A percentile compares a stretch with the other conserved stretches of the same genome.
Conservation (phyloP, 2,329 filamentous ascomycete genomes). For the Dactylella cylindrospora region DNA sequence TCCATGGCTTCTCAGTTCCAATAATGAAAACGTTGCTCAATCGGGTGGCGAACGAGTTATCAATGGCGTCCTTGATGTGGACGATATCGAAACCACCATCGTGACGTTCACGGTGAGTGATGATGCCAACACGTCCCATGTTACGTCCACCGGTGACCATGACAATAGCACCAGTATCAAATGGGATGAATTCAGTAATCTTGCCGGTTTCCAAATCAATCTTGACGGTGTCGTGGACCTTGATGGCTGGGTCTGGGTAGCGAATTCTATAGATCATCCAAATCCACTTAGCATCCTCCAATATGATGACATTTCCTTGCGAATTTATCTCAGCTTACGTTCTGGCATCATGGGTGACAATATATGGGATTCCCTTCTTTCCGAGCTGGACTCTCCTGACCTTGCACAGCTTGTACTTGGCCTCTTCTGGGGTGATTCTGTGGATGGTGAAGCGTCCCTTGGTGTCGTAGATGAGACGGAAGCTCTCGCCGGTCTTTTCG, state of each 20-base stretch:
- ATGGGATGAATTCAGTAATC: conserved; percentile 96
- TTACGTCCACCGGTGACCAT: conserved; percentile 99
- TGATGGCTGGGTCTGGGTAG: conserved; percentile 97
- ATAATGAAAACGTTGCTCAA: conserved; percentile 99
- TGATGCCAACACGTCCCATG: conserved; percentile 99
- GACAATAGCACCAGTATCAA: conserved; percentile 96
- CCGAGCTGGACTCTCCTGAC: conserved; percentile 99
- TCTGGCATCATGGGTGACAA: conserved; percentile 99
- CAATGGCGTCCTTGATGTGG: conserved; percentile 99
- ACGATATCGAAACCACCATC: conserved; percentile 99
- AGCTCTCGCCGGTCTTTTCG: conserved; percentile 99
- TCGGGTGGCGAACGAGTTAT: conserved; percentile 99
- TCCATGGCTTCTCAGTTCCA: conserved; percentile 97
- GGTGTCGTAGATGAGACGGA: conserved; percentile 99
- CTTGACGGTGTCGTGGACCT: conserved; percentile 99
- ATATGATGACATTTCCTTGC: neutral
- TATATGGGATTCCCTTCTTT: conserved; percentile 99
- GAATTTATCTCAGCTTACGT: conserved; percentile 71
- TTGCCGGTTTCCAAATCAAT: conserved; percentile 95
- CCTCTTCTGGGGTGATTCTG: conserved; percentile 98
- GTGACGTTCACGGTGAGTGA: conserved; percentile 99
- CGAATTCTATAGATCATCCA: conserved; percentile 71
- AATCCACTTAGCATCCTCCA: neutral
- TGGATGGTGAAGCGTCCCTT: conserved; percentile 99
- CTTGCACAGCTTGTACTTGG: conserved; percentile 99